Evolutionary conservation across 2,329 filamentous ascomycete species (phyloP).

Genomic region (Exophiala xenobiotica): DNA sequence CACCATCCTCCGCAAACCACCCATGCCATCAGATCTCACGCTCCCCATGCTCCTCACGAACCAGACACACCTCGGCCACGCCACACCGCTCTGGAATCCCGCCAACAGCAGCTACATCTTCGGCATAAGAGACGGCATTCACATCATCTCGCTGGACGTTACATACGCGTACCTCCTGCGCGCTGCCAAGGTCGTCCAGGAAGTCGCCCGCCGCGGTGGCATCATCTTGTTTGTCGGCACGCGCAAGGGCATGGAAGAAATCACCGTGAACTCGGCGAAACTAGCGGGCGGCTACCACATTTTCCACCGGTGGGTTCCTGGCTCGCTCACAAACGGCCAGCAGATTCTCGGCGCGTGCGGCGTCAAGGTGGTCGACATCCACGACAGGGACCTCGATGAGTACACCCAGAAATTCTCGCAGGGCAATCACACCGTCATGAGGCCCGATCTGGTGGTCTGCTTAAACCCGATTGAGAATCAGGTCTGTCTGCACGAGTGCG

Average conservation of each 20-base stretch:
- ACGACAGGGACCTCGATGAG: slow-evolving; percentile 63
- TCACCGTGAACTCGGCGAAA: slow-evolving; percentile 77
- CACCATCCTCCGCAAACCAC: slow-evolving; percentile 62
- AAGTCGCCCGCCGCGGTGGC: slow-evolving; percentile 78
- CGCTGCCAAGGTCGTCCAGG: slow-evolving; percentile 86
- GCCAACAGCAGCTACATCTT: slow-evolving; percentile 92
- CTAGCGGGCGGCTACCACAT: slow-evolving; percentile 79
- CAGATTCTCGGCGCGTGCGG: slow-evolving; percentile 73
- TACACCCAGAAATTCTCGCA: slow-evolving; percentile 62
- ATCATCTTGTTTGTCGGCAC: slow-evolving; percentile 90
- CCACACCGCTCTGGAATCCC: slow-evolving; percentile 90
- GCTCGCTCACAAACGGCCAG: slow-evolving; percentile 87
- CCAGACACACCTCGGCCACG: slow-evolving; percentile 86
- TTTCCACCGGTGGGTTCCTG: slow-evolving; percentile 90
- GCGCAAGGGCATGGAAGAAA: slow-evolving; percentile 73
- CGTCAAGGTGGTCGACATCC: slow-evolving; percentile 73
- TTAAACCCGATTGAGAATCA: slow-evolving; percentile 93
- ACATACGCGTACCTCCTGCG: slow-evolving; percentile 88
- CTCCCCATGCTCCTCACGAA: slow-evolving; percentile 87
- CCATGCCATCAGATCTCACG: slow-evolving; percentile 74
- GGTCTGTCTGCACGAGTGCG: slow-evolving; percentile 86
- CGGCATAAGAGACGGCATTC: slow-evolving; percentile 80
- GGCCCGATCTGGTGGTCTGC: slow-evolving; percentile 88
- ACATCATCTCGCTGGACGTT: slow-evolving; percentile 88
- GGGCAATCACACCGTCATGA: slow-evolving; percentile 62